phyloP scores from a whole-genome alignment of 257 asterid species.

The Verbena officinalis region DNA sequence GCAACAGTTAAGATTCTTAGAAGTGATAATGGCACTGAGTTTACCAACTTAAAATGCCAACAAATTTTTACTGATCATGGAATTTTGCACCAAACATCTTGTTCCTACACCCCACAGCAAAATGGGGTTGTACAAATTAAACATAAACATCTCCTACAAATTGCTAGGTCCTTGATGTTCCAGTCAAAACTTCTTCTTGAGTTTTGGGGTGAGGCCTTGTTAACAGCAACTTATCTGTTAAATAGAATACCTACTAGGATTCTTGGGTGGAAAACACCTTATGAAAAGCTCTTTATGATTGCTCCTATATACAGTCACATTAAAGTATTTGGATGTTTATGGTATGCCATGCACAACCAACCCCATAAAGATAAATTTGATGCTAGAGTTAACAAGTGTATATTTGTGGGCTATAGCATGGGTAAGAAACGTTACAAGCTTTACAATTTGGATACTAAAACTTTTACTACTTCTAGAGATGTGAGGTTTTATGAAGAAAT shows the following conservation, averaged over 20 bases:
- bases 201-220: background rate
- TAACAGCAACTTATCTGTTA: background rate
- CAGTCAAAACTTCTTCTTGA: background rate
- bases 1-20: background rate
- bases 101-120: background rate
- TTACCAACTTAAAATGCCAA: background rate
- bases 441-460: background rate
- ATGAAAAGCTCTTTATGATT: background rate
- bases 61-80: background rate
- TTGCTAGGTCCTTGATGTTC: background rate
- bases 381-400: background rate
- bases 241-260: background rate
- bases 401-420: background rate
- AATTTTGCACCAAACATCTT: background rate
- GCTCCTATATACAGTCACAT: background rate
- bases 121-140: background rate
- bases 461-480: background rate
- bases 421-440: background rate
- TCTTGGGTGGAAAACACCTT: background rate
- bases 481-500: background rate
- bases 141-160: background rate
- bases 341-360: background rate
- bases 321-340: background rate
- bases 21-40: conserved; percentile 7
- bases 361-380: background rate